Evolutionary conservation across 2,329 filamentous ascomycete species (phyloP), one percentile per base, ranked within the genome.

Genomic region (Arthrobotrys sinensis): DNA sequence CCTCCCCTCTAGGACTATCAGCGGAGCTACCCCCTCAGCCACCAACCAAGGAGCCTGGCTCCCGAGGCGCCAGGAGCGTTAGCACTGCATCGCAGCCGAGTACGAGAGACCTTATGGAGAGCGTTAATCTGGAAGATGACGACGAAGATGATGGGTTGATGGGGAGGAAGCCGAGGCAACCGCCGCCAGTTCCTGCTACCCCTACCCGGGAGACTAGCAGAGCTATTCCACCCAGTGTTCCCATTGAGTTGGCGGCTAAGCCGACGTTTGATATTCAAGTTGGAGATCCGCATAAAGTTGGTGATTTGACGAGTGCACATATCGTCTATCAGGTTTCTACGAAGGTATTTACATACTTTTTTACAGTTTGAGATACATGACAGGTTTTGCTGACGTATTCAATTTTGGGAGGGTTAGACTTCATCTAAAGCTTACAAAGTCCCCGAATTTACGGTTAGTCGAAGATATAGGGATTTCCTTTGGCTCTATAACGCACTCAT

Each of bases 401-500:
- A 43, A 28, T 70, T 21, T 62, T 34, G 14, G 11, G 32, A 7
- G 65, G 10, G 21, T 55, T 81, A 96, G 92, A 99, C 96, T 11
- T 93, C 93, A 0, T 98, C 95, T 43, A 97, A 97, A 86, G 96
- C 94, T 64, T 99, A 98, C 85, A 93, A 92, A 83, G 92, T 95
- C 82, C 88, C 93, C 65, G 94, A 97, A 83, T 98, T 99, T 83
- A 91, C 93, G 71, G 96, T 99, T 81, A 97, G 94, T 82, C 89
- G 96, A 82, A 90, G 96, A 83, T 99, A 98, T 85, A 91, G 94
- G 76, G 96, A 99, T 85, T 99, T 99, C 84, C 87, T 99, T 66
- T 99, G 96, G 96, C 90, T 99, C 32, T 99, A 99, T 85, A 97
- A 91, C 81, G 93, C 94, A 34, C 87, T 99, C 78, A 96, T 98